These are phyloP conservation scores for Warburgia ugandensis DNA, from an alignment of 164 flowering plant genomes.

Conservation along the genomic window DNA sequence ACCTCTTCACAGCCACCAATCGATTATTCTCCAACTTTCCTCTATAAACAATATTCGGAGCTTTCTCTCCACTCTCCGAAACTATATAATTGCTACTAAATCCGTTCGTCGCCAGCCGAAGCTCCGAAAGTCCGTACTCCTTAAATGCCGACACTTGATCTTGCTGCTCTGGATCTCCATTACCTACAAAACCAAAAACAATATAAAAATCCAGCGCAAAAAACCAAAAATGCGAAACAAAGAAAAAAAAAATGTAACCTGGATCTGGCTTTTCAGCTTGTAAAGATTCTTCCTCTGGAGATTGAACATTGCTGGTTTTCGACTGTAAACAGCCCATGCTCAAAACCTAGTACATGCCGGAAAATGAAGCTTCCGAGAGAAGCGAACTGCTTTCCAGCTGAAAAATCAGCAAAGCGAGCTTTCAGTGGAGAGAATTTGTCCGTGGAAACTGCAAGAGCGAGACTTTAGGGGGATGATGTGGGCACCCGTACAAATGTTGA, in stretches of 20 bases:
- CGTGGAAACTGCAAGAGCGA: too few species aligned
- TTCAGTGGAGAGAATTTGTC: too few species aligned
- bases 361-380: too few species aligned
- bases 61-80: conserved; percentile 84
- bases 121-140: conserved; percentile 47
- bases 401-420: too few species aligned
- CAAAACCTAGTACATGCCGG: conserved; percentile 5
- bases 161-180: conserved; percentile 35
- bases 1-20: conserved; percentile 64
- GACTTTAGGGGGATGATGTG: background rate
- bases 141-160: conserved; percentile 48
- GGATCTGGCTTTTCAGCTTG: conserved; percentile 41
- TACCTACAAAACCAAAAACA: conserved; percentile 10
- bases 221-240: background rate
- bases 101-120: conserved; percentile 59
- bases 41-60: conserved; percentile 72
- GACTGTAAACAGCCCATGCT: conserved; percentile 79
- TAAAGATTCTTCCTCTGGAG: conserved; percentile 48
- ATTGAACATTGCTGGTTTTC: conserved; percentile 56
- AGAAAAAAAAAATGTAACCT: conserved; percentile 22
- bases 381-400: too few species aligned
- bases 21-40: conserved; percentile 47
- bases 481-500: background rate
- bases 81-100: conserved; percentile 54
- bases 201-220: background rate